Base-by-base conservation (phyloP, 2,329 filamentous ascomycete species). In the Emergomyces orientalis region DNA sequence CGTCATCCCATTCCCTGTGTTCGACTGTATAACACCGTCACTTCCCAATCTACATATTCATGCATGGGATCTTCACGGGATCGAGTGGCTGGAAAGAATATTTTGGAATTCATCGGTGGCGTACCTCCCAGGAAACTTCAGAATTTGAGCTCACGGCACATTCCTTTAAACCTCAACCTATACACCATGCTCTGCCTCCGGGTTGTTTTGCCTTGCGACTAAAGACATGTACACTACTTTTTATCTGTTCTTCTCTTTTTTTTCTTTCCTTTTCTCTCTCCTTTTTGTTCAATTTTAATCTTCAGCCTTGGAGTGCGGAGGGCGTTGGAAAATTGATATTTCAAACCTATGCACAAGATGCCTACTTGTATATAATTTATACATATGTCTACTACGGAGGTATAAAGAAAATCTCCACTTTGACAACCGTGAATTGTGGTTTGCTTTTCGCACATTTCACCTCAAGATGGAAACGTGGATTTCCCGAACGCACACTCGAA, bases 301-400 rank as follows among this genome's bases (percentile, higher is more conserved):
- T 47, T 47, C 45, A 17, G 68, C 65, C 14, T 69, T 64, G 34
- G 67, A 17, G 66, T 68, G 30, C 37, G 39, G 47, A 64, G 65
- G 2, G 71, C 72, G 19, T 67, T 67, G 25, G 73, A 71, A 61
- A 71, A 76, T 6, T 47, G 65, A 64, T n/a, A 56, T 54, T n/a
- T 57, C 62, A 14, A 25, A 25, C 13, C 22, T 25, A 47, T 13
- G 45, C 22, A 5, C 45, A 47, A 47, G 3, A 1, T 14, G 45
- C 22, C 4, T 25, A n/a, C 5, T 11, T 47, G 8, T 47, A 25
- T 25, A 22, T 47, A 25, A n/a, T n/a, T n/a, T 47, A 25, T 19
- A 51, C 25, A 30, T 30, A 51, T 51, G 13, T 51, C 14, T 25
- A 14, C 8, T 13, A 4, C 11, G 45, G 45, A 25, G 45, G 45